Evolutionary conservation across 768 basidiomycete genomes (phyloP), one percentile per base, ranked within the genome.

Genomic region (Leucocoprinus birnbaumii): DNA sequence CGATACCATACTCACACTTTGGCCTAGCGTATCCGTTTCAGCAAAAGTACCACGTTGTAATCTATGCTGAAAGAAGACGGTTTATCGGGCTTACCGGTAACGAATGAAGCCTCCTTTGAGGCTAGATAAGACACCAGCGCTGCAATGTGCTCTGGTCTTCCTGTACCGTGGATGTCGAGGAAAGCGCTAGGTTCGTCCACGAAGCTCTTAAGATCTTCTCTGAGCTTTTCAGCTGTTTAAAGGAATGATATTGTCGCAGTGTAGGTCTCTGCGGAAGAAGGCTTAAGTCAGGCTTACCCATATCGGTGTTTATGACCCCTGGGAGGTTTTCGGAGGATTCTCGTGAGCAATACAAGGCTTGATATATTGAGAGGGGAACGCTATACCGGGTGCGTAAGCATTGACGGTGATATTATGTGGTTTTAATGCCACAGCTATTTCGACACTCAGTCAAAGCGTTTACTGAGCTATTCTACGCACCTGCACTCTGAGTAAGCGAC

Each of bases 361-460:
- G 31, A 31, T 6, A 44, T 14, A 16, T 1, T n/a, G 13, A 24
- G 14, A 22, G 34, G 1, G 13, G 31, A 24, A 45, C 3, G 0
- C 8, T 3, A 44, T 25, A 49, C 74, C 71, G 16, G 73, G 72
- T 8, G 72, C 70, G 48, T 76, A 75, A 1, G 73, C 69, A 35
- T 79, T 78, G 16, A 75, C 74, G 1, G 71, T 76, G 34, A 78
- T 79, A 5, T 62, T 62, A 52, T 76, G 58, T 24, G 57, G 58
- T 7, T 66, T 74, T 3, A 75, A 61, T 58, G 77, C 75, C 18
- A 61, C 37, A 0, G 76, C 74, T 77, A 38, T 16, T 7, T 21
- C 9, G 10, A 7, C 46, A 40, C 13, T 25, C 16, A 22, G 16
- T 57, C 64, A 31, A n/a, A 31, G 31, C 31, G 11, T 31, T 11